Conservation (phyloP, 129 eudicot species). For the Flaveria trinervia region DNA sequence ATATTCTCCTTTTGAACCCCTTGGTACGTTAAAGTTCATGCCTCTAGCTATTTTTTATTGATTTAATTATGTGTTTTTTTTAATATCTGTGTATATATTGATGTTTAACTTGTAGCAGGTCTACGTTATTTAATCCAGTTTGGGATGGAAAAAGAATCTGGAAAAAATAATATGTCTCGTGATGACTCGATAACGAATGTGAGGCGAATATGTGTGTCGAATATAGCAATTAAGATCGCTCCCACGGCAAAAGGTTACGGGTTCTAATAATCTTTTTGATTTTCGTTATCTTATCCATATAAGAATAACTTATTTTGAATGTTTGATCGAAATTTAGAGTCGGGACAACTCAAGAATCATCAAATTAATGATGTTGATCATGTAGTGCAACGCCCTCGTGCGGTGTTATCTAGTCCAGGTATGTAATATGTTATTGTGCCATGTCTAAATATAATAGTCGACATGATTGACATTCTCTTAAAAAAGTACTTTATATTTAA, state of each 20-base stretch:
- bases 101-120: neutral
- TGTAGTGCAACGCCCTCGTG: conserved; percentile 39
- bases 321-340: neutral
- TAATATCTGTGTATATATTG: neutral
- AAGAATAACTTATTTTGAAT: neutral
- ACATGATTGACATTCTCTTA: neutral
- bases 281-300: too few species aligned
- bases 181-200: conserved; percentile 8
- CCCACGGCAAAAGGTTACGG: conserved; percentile 25
- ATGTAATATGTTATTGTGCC: neutral
- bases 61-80: neutral
- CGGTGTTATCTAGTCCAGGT: conserved; percentile 35
- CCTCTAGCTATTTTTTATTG: neutral
- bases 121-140: conserved; percentile 25
- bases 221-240: neutral
- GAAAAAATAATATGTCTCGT: neutral
- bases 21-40: conserved; percentile 17
- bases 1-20: conserved; percentile 4
- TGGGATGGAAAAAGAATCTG: conserved; percentile 2
- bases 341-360: conserved; percentile 6
- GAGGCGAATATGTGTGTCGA: conserved; percentile 27
- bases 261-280: neutral
- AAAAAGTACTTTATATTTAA: too few species aligned
- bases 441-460: neutral
- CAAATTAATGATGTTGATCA: conserved; percentile 27